Evolutionary conservation across 495 filamentous ascomycete genomes (phyloP), one percentile per base, ranked within the genome.

Genomic region (Penicillium fimorum): DNA sequence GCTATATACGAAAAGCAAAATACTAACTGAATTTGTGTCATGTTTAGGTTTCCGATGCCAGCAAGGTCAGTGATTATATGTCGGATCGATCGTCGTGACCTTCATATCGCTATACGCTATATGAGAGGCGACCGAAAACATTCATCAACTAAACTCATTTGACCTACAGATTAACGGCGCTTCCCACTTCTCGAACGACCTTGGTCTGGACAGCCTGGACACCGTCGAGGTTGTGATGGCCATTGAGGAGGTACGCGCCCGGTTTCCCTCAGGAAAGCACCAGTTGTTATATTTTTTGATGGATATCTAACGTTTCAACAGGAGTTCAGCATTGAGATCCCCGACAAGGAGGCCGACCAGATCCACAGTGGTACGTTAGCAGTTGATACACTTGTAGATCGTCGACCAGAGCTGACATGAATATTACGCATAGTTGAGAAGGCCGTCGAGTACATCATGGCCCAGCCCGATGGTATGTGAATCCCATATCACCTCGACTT

Each of bases 301-400:
- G 42, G 50, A 61, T 58, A 24, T 55, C 65, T 74, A 49, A 76
- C 41, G 59, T 38, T 55, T 38, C 47, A 63, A 73, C 69, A 97
- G 93, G 94, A 98, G 75, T 98, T 98, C 78, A 97, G 92, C 85
- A 94, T 98, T 78, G 94, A 98, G 84, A 98, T 98, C 74, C 95
- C 94, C 61, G 94, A 98, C 77, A 97, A 97, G 82, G 93, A 97
- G 68, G 95, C 94, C 61, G 94, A 98, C 78, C 82, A 84, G 60
- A 96, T 98, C 73, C 90, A 93, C 82, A 96, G 91, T 70, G 86
- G 93, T 96, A 92, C 62, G 93, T 82, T n/a, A 18, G 50, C 33
- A 6, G 18, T 27, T 30, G 46, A 11, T 40, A 18, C 25, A 33
- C 17, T 33, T 45, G 37, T 25, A 18, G 5, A 12, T 44, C 9